Evolutionary conservation across 1,139 yeast species (phyloP).

Genomic region (Yamadazyma sp.): DNA sequence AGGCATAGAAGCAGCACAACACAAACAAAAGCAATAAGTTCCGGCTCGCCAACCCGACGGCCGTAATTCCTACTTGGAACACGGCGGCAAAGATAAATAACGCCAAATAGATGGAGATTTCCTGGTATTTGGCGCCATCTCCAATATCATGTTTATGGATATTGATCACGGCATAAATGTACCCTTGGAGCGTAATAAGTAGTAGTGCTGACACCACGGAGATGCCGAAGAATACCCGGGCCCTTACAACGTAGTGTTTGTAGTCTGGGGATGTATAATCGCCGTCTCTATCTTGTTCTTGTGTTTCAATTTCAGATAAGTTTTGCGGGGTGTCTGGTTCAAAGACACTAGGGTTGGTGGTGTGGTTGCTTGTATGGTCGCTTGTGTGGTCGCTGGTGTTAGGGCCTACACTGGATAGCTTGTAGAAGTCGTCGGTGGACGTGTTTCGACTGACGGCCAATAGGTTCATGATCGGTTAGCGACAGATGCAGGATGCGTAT

Average conservation of each 20-base stretch:
- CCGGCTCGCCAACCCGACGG: conserved; percentile 42
- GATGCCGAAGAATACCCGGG: conserved; percentile 23
- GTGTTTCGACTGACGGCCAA: too few relatives aligned
- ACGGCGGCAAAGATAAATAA: conserved; percentile 47
- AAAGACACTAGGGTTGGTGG: neutral
- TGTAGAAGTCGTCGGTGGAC: conserved; percentile 2
- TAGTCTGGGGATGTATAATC: neutral
- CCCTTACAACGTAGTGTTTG: conserved; percentile 7
- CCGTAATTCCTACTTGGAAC: conserved; percentile 40
- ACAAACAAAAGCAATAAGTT: conserved; percentile 44
- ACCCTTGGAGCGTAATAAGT: conserved; percentile 30
- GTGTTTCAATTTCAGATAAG: neutral
- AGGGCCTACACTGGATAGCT: neutral
- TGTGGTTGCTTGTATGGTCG: too few relatives aligned
- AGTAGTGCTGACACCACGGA: conserved; percentile 32
- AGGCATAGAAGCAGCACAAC: conserved; percentile 45
- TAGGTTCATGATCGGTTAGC: too few relatives aligned
- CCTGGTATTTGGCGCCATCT: conserved; percentile 20
- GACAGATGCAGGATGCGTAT: too few relatives aligned
- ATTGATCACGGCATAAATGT: conserved; percentile 37
- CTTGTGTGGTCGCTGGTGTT: too few relatives aligned
- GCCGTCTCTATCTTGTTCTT: too few relatives aligned
- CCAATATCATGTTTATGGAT: conserved; percentile 24
- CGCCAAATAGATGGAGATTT: conserved; percentile 29
- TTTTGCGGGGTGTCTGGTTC: neutral